phyloP scores from a whole-genome alignment of 257 asterid species.

The Oldenlandia corymbosa region DNA sequence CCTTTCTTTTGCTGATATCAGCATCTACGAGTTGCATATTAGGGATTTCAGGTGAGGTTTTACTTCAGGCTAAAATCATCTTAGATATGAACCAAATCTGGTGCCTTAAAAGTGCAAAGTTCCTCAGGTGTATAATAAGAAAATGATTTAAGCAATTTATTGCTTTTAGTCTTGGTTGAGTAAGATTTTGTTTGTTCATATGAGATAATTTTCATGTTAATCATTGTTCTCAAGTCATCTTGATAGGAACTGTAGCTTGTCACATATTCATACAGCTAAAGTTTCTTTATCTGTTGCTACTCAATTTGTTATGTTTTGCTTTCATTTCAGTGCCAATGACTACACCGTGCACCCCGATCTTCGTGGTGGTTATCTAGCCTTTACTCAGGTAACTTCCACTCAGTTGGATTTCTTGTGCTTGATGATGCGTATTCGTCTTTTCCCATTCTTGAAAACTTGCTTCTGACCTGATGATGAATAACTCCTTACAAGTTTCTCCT shows the following conservation, averaged over 20 bases:
- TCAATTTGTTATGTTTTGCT: slow-evolving; percentile 1
- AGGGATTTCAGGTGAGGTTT: slow-evolving; percentile 86
- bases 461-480: not conserved
- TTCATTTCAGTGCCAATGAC: slow-evolving; percentile 59
- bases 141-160: slow-evolving; percentile 4
- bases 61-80: slow-evolving; percentile 6
- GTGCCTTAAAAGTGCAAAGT: not conserved
- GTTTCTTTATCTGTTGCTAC: not conserved
- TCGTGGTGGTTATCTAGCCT: slow-evolving; percentile 89
- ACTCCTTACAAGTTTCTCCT: not conserved
- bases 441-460: not conserved
- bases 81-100: not conserved
- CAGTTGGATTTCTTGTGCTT: not conserved
- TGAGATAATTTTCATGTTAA: not conserved
- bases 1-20: slow-evolving; percentile 67
- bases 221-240: not conserved
- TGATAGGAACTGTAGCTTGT: not conserved
- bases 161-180: not conserved
- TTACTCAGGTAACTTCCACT: slow-evolving; percentile 58
- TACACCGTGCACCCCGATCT: slow-evolving; percentile 59
- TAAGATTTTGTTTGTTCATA: not conserved
- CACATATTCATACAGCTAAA: not conserved
- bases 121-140: slow-evolving; percentile 6
- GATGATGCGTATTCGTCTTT: not conserved
- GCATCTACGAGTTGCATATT: slow-evolving; percentile 90